A percentile compares a stretch with the other conserved stretches of the same genome.
Conservation (phyloP, 257 asterid species). For the Perilla frutescens region DNA sequence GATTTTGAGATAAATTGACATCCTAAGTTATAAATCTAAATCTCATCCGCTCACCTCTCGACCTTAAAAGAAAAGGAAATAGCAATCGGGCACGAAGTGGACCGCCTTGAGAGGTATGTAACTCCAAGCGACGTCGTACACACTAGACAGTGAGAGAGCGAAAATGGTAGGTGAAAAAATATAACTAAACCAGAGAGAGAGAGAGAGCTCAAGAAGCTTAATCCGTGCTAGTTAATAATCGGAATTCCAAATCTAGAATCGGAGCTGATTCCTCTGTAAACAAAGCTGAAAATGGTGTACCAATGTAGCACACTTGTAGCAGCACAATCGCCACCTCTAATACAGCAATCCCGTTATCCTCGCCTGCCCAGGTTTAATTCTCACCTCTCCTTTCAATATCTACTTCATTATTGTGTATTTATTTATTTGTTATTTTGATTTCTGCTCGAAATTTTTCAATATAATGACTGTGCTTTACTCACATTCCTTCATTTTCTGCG, state of each 20-base stretch:
- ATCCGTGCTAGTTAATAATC: not conserved
- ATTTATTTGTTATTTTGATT: not conserved
- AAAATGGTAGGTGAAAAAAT: no score
- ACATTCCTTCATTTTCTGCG: not conserved
- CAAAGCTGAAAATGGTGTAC: conserved; percentile 39
- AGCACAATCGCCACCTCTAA: conserved; percentile 48
- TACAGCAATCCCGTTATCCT: conserved; percentile 47
- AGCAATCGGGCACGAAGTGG: no score
- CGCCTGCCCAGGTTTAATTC: conserved; percentile 50
- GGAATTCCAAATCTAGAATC: not conserved
- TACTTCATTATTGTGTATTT: not conserved
- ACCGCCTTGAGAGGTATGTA: no score
- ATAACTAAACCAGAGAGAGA: no score
- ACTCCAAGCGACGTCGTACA: no score
- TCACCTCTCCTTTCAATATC: conserved; percentile 3
- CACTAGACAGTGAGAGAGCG: no score
- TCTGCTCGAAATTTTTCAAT: not conserved
- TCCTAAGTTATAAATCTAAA: no score
- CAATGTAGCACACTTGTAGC: conserved; percentile 44
- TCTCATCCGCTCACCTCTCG: no score
- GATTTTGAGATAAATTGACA: no score
- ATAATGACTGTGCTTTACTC: not conserved
- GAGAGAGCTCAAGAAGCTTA: not conserved
- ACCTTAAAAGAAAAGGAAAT: no score
- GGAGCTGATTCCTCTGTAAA: no score